phyloP scores from a whole-genome alignment of 2,329 filamentous ascomycete genomes.

The Nothomitra cinnamomea region DNA sequence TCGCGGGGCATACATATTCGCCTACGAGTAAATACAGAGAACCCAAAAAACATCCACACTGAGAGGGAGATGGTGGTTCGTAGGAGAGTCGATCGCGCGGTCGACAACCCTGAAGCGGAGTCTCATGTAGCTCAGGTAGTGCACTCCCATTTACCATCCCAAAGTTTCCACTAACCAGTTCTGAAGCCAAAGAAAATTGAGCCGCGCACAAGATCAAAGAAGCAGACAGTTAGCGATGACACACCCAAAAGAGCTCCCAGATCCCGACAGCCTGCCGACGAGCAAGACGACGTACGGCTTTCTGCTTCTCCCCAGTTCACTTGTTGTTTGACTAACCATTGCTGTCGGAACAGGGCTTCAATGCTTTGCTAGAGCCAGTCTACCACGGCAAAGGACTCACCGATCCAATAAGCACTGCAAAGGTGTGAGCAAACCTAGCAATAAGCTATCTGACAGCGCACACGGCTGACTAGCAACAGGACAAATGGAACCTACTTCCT shows the following conservation, averaged over 20 bases:
- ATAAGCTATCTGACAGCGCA: not conserved
- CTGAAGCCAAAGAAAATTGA: not conserved
- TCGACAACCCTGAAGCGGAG: not conserved
- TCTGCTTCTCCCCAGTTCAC: not conserved
- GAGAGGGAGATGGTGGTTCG: not conserved
- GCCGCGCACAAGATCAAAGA: not conserved
- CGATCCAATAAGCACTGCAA: constrained; percentile 51
- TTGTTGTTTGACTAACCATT: not conserved
- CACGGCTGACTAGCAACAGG: constrained; percentile 25
- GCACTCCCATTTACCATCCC: not conserved
- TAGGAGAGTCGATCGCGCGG: not conserved
- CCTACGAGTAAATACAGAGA: too few relatives aligned
- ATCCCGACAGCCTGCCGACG: not conserved
- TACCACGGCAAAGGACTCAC: constrained; percentile 51
- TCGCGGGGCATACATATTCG: not conserved
- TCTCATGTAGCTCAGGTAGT: not conserved
- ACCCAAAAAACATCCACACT: too few relatives aligned
- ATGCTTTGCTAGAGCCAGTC: constrained; percentile 50
- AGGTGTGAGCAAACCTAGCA: constrained; percentile 12
- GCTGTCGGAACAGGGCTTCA: constrained; percentile 28
- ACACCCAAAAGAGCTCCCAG: not conserved
- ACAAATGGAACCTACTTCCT: constrained; percentile 94
- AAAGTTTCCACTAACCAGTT: not conserved
- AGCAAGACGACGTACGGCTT: constrained; percentile 5
- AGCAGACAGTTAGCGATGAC: not conserved